Base-by-base conservation (phyloP, 352 stramenopile species). In the Phytophthora sojae region DNA sequence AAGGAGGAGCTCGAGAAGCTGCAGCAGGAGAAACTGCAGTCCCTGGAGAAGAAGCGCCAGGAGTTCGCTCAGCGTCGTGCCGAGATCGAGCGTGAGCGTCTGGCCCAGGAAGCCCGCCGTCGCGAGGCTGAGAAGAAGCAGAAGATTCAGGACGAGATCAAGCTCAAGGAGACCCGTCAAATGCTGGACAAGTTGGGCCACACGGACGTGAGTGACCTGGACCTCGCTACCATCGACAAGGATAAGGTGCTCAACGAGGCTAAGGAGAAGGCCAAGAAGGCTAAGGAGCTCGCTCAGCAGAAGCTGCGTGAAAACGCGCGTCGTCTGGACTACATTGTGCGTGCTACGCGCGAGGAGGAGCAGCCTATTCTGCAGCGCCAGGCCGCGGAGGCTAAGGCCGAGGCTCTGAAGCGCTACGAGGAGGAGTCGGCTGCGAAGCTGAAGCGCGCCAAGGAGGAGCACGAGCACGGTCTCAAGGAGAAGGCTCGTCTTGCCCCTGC, bases 1-100 rank as follows among this genome's bases (percentile, higher is more conserved):
- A 99, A 99, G 80, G 97, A 99, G 77, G 96, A 99, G 72, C 84
- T 97, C 0, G 97, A 99, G 75, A 91, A 96, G 23, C 71, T 98
- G 57, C 90, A 97, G 70, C 93, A 98, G 73, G 96, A 98, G 64
- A 95, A 97, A 62, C 65, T 94, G 30, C 91, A 95, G 63, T 88
- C 87, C 50, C 79, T 98, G 42, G 89, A 92, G 62, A 91, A 92
- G 67, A 93, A 93, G 72, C 85, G 87, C 52, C 72, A 88, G 29
- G 83, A 96, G 75, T 90, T 88, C 55, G 88, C 94, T 61, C 65
- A 82, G 57, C 78, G 83, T 51, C 84, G 85, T 45, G 75, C 91
- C 60, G 88, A 94, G 69, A 73, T 95, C 7, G 91, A 97, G 71
- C 73, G 80, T 14, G 82, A 92, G 71, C 85, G 91, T n/a, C 75